Conservation (phyloP, 2,329 filamentous ascomycete genomes). For the Ceratocystis alfenasii region DNA sequence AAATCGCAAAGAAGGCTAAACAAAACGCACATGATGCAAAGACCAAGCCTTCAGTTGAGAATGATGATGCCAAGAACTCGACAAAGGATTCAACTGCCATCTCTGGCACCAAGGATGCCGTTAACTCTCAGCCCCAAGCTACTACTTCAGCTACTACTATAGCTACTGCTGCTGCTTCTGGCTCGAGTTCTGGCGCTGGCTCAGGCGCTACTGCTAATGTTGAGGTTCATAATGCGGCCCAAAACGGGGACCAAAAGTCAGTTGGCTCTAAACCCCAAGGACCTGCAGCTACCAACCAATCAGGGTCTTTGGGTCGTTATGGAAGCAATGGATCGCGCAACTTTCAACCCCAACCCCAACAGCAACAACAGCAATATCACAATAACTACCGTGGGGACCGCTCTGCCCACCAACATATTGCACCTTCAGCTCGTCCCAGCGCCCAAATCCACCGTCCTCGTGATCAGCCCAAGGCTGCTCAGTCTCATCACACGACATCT, state of each 20-base stretch:
- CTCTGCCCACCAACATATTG: conserved; percentile 6
- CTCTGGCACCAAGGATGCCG: conserved; percentile 8
- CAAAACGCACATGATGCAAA: conserved; percentile 35
- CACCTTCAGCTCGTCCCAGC: conserved; percentile 6
- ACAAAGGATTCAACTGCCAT: conserved; percentile 31
- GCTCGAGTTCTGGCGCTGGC: neutral
- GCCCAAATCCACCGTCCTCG: conserved; percentile 8
- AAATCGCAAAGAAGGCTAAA: conserved; percentile 67
- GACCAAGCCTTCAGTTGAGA: conserved; percentile 23
- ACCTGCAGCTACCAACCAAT: conserved; percentile 39
- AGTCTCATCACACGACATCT: conserved; percentile 48
- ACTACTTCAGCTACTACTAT: conserved; percentile 28
- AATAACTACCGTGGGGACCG: conserved; percentile 13
- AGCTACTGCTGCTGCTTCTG: conserved; percentile 28
- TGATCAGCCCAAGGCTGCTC: conserved; percentile 10
- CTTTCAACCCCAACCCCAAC: conserved; percentile 27
- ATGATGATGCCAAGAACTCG: conserved; percentile 38
- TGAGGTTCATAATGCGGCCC: neutral
- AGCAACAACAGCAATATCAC: conserved; percentile 11
- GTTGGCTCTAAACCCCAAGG: conserved; percentile 25
- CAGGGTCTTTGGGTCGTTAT: conserved; percentile 37
- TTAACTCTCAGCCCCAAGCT: neutral
- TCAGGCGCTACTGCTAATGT: neutral
- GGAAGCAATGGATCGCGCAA: conserved; percentile 31
- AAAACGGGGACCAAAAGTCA: conserved; percentile 11